These are phyloP conservation scores for Gomphus bonarii DNA, from an alignment of 1,284 basidiomycete genomes.

Conservation along the genomic window DNA sequence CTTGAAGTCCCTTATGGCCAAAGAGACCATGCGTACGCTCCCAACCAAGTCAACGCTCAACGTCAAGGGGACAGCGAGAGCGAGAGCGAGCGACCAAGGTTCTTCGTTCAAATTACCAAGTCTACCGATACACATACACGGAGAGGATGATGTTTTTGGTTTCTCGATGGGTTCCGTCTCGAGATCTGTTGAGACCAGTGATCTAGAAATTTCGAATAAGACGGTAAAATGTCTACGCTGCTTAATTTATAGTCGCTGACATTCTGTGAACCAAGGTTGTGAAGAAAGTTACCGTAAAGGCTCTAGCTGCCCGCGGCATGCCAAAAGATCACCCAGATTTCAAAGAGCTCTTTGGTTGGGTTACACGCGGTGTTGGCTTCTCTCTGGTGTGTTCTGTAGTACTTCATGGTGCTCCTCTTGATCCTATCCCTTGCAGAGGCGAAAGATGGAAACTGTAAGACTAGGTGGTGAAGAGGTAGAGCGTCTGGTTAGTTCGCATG, in stretches of 20 bases:
- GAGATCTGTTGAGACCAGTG: background rate
- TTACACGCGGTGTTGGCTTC: conserved; percentile 44
- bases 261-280: conserved; percentile 26
- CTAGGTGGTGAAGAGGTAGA: conserved; percentile 13
- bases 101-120: background rate
- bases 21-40: conserved; percentile 32
- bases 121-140: background rate
- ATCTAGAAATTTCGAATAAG: conserved; percentile 32
- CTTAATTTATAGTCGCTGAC: background rate
- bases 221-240: conserved; percentile 23
- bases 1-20: conserved; percentile 11
- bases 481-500: conserved; percentile 16
- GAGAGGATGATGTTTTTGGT: conserved; percentile 39
- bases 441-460: conserved; percentile 13
- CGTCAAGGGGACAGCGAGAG: conserved; percentile 17
- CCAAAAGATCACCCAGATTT: conserved; percentile 50
- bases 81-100: conserved; percentile 22
- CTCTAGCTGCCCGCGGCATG: conserved; percentile 32
- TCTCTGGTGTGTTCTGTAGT: conserved; percentile 34
- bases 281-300: conserved; percentile 31
- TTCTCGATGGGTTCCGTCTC: background rate
- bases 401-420: background rate
- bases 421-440: conserved; percentile 11
- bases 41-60: conserved; percentile 29
- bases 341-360: conserved; percentile 42